Evolutionary conservation across 1,284 basidiomycete species (phyloP), one percentile per base, ranked within the genome.

Genomic region (Meira miltonrushii): DNA sequence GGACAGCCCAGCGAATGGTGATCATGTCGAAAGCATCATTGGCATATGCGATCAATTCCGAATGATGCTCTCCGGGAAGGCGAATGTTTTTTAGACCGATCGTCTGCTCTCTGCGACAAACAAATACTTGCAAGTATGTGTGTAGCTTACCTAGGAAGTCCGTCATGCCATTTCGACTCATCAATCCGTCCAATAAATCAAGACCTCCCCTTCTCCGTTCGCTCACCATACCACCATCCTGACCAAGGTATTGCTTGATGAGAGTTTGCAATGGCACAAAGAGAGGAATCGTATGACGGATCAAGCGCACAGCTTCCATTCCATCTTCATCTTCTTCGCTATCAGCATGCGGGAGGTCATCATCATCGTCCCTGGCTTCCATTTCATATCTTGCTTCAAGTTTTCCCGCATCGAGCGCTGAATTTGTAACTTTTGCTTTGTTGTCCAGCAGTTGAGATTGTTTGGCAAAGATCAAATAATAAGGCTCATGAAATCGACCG

Each of bases 281-380:
- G 25, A 68, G 68, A n/a, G 68, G 68, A 33, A 70, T 54, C 8
- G 68, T 70, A 46, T 70, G 68, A 23, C 68, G 58, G 44, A 68
- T 54, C n/a, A 70, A 39, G 15, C 61, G 50, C 9, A 70, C 46
- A 23, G 21, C 43, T 13, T 39, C 23, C 23, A 6, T 58, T 37
- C 19, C 53, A 60, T 40, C 62, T 57, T 12, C 57, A 28, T 28
- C 58, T 41, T 21, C 58, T 39, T 13, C 54, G 56, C 9, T 41
- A 17, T 44, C 43, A 33, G 28, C 28, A 33, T 33, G 28, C 28
- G 28, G 28, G 8, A 33, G 8, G 8, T 33, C 28, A 33, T 33
- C 28, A 33, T 33, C 28, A 4, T 33, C 28, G 43, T 44, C 43
- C 17, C 17, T 17, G 3, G 17, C 17, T 44, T 44, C 43, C 17